Conservation (phyloP, 345 rosid species). For the Heritiera fomes region DNA sequence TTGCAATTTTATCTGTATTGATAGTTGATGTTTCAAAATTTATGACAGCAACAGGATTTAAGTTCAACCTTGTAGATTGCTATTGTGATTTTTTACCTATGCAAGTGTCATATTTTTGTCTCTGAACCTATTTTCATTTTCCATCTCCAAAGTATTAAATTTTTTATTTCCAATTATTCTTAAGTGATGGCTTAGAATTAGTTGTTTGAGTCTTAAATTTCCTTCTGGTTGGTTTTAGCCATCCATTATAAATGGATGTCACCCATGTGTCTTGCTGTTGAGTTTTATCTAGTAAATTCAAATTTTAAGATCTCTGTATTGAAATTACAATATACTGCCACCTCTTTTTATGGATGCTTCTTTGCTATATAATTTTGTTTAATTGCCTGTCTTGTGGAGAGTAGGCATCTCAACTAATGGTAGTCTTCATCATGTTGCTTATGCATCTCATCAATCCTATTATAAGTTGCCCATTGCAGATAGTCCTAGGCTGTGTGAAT, state of each 20-base stretch:
- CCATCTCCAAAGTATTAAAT: background rate
- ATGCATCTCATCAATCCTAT: background rate
- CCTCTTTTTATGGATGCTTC: background rate
- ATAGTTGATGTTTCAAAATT: slow-evolving; percentile 3
- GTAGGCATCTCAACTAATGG: background rate
- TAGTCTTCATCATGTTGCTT: background rate
- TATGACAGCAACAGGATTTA: background rate
- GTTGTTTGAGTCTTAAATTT: background rate
- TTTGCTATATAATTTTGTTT: background rate
- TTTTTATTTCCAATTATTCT: background rate
- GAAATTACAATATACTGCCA: background rate
- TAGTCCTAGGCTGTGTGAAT: background rate
- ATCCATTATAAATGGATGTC: background rate
- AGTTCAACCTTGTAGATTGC: background rate
- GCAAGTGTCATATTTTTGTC: background rate
- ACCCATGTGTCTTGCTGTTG: background rate
- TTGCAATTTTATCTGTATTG: slow-evolving; percentile 6
- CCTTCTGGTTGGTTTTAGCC: slow-evolving; percentile 1
- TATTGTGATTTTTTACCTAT: background rate
- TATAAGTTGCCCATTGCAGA: background rate
- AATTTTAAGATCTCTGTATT: background rate
- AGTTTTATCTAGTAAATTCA: background rate
- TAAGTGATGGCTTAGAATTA: background rate
- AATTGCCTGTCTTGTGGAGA: background rate
- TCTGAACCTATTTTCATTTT: background rate